phyloP scores from a whole-genome alignment of 768 basidiomycete genomes.

The Coprinellus aureogranulatus region DNA sequence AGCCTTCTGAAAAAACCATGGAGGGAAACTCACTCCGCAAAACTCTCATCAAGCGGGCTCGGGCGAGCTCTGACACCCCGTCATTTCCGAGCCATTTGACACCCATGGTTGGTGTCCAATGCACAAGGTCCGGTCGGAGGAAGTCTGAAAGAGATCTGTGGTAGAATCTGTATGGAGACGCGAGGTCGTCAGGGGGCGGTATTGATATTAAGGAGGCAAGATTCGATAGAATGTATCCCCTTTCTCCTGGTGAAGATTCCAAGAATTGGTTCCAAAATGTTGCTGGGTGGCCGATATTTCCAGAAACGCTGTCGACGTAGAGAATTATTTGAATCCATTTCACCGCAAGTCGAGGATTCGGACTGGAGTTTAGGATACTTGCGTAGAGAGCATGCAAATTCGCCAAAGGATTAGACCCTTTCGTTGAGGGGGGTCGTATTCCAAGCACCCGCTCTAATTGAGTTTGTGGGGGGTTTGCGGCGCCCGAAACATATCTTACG shows the following conservation, averaged over 20 bases:
- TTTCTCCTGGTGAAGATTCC: not conserved
- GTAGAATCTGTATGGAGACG: not conserved
- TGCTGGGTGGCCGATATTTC: not conserved
- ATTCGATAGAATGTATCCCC: not conserved
- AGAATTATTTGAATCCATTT: not conserved
- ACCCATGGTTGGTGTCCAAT: too few relatives aligned
- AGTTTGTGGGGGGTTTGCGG: constrained; percentile 7
- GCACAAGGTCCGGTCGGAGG: too few relatives aligned
- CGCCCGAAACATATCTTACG: constrained; percentile 7
- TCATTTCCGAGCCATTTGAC: too few relatives aligned
- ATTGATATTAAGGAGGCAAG: not conserved
- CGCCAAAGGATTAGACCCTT: not conserved
- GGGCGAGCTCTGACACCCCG: too few relatives aligned
- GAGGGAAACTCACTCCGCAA: too few relatives aligned
- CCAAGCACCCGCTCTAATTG: constrained; percentile 3
- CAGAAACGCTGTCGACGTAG: not conserved
- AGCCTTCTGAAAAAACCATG: too few relatives aligned
- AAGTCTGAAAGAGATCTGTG: not conserved
- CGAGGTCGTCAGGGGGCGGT: not conserved
- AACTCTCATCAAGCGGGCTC: too few relatives aligned
- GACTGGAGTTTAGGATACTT: not conserved
- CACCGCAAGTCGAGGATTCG: not conserved
- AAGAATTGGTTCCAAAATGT: not conserved
- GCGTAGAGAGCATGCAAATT: not conserved
- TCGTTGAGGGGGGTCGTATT: not conserved